Evolutionary conservation across 768 basidiomycete species (phyloP), one percentile per base, ranked within the genome.

Genomic region (Lactarius tabidus): DNA sequence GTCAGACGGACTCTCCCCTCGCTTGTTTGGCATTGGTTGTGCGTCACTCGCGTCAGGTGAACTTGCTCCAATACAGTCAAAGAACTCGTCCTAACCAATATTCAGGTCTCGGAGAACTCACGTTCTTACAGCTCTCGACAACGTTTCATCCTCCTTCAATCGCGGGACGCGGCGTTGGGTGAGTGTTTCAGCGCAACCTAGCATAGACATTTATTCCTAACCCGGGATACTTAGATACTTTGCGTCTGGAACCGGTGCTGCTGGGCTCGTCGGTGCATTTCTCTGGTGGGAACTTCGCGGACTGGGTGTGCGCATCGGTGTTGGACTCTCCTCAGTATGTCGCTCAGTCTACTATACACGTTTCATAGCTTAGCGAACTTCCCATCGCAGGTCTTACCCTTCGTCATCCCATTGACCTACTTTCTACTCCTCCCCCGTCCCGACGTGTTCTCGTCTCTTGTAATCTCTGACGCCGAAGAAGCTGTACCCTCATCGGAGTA

Each of bases 261-360:
- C 96, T 0, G 96, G 96, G 0, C 84, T 99, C 1, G 89, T 88
- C 1, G 96, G 96, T 8, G 94, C 96, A 0, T 89, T 90, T 43
- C 72, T 97, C 15, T 98, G 97, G 97, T 98, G 96, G 96, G 81
- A 93, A 68, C 78, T 98, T 5, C 81, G 97, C 23, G 84, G 85
- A 1, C 76, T 96, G 0, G 96, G 97, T 26, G 93, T 99, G 6
- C 83, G 86, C 52, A 71, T 79, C 14, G 97, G 95, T 1, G 86
- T 98, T 28, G 91, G 92, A 2, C 71, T 96, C 26, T 93, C 91
- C 12, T 84, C 91, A 17, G 93, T 93, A 72, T 41, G 89, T 31
- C 43, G 89, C 35, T 51, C 29, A 43, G 64, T 33, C 38, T 57
- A 48, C n/a, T 52, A 23, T 12, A 6, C 33, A 17, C 23, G 23